phyloP scores from a whole-genome alignment of 1,284 basidiomycete genomes.

The Phlebopus sp. region DNA sequence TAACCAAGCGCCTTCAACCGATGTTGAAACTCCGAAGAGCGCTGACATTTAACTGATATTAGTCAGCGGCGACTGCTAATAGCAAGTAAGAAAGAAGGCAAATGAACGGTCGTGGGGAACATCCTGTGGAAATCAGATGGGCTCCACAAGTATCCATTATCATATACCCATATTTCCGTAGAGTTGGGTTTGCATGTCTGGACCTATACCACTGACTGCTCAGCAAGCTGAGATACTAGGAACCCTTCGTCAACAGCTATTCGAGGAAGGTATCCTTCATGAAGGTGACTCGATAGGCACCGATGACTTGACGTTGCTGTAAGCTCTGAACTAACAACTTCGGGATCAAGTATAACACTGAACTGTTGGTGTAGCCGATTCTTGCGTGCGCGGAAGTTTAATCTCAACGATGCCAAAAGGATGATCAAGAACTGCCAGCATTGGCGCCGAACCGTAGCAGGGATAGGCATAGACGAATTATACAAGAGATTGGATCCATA shows the following conservation, averaged over 20 bases:
- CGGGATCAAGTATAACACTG: background rate
- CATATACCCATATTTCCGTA: too few relatives aligned
- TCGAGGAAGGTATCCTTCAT: constrained; percentile 49
- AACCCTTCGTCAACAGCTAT: constrained; percentile 48
- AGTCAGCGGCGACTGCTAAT: background rate
- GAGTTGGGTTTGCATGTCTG: background rate
- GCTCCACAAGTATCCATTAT: too few relatives aligned
- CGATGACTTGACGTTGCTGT: constrained; percentile 63
- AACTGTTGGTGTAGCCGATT: constrained; percentile 50
- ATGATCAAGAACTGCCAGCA: constrained; percentile 60
- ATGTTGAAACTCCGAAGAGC: constrained; percentile 22
- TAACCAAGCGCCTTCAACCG: constrained; percentile 13
- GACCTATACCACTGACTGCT: constrained; percentile 13
- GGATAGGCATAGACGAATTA: constrained; percentile 56
- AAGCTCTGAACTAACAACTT: constrained; percentile 18
- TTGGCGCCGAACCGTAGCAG: constrained; percentile 57
- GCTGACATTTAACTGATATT: background rate
- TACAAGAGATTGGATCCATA: constrained; percentile 58
- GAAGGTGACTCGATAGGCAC: constrained; percentile 65
- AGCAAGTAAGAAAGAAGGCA: too few relatives aligned
- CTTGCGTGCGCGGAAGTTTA: constrained; percentile 61
- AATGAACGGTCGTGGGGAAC: too few relatives aligned
- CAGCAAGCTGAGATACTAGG: constrained; percentile 22
- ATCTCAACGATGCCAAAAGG: constrained; percentile 49
- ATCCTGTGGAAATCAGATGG: too few relatives aligned